Evolutionary conservation across 2,329 filamentous ascomycete species (phyloP), one percentile per base, ranked within the genome.

Genomic region (Ophiocordyceps camponoti-floridani): DNA sequence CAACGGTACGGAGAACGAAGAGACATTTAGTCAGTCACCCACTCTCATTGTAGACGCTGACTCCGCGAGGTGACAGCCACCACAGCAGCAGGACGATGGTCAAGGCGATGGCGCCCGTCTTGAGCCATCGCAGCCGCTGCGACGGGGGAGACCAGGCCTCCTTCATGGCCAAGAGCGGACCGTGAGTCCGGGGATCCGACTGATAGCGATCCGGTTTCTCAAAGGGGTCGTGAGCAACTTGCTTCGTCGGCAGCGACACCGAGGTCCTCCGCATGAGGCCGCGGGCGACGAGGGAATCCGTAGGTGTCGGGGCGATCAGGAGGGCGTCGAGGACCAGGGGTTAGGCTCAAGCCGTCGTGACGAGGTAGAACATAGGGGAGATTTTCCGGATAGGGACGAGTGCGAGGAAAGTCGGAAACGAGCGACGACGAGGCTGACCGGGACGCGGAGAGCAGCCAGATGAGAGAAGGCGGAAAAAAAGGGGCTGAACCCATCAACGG

Each of bases 161-260:
- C 61, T 74, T 73, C 65, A 75, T 62, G 53, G 66, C 74, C 61
- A 68, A 65, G 58, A 77, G 60, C 47, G 70, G 61, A 54, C 64
- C 64, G 54, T 61, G 57, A 53, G 67, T 62, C 56, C 63, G 64
- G 52, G 66, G 62, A 53, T 65, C 61, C 50, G 59, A 52, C 53
- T 64, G 63, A 64, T 80, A 80, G 55, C 77, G 72, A 55, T 67
- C 73, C 54, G 71, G 69, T 57, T 81, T 81, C 62, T 81, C 77
- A 73, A 75, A 63, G 49, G 73, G 75, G 56, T 81, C 77, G 70
- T 68, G 64, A 54, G 65, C 67, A 56, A 66, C 61, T 56, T 75
- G 71, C 63, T 75, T 64, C 35, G 72, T 77, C 58, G 75, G 73
- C 60, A 78, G 60, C 56, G 76, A 78, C 48, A 77, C 72, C 50